A percentile compares a stretch with the other conserved stretches of the same genome.
Evolutionary conservation across 73 alveolate genomes (phyloP).

Genomic region (Symbiodinium pilosum): DNA sequence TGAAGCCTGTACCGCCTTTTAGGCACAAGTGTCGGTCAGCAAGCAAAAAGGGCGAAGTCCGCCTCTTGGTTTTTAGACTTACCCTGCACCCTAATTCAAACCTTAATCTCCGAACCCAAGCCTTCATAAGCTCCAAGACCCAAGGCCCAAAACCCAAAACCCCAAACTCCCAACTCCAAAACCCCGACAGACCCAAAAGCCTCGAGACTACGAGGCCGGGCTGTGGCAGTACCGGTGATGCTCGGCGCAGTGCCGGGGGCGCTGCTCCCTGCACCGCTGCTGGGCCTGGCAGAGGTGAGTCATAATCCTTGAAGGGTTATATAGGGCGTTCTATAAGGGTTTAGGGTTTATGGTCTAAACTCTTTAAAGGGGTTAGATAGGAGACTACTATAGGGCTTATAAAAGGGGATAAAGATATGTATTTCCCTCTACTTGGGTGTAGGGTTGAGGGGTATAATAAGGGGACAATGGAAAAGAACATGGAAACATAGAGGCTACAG

Average conservation of each 20-base stretch:
- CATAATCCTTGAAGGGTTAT: not conserved
- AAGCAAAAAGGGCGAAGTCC: too few species aligned
- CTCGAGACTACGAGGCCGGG: not conserved
- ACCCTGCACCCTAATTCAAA: too few species aligned
- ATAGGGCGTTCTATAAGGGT: not conserved
- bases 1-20: too few species aligned
- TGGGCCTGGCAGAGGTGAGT: slow-evolving; percentile 1
- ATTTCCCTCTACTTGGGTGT: too few species aligned
- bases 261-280: slow-evolving; percentile 69
- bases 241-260: slow-evolving; percentile 86
- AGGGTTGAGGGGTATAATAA: too few species aligned
- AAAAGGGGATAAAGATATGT: not conserved
- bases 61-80: too few species aligned
- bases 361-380: too few species aligned
- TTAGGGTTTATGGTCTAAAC: not conserved
- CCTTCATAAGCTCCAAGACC: not conserved
- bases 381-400: not conserved
- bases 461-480: not conserved
- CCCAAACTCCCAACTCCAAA: not conserved
- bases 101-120: not conserved
- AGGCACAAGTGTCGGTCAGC: too few species aligned
- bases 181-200: not conserved
- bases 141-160: not conserved
- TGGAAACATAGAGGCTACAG: too few species aligned
- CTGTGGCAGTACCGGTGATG: slow-evolving; percentile 83